These are phyloP conservation scores for Colletotrichum magnum DNA, from an alignment of 2,329 filamentous ascomycete genomes.

Conservation along the genomic window DNA sequence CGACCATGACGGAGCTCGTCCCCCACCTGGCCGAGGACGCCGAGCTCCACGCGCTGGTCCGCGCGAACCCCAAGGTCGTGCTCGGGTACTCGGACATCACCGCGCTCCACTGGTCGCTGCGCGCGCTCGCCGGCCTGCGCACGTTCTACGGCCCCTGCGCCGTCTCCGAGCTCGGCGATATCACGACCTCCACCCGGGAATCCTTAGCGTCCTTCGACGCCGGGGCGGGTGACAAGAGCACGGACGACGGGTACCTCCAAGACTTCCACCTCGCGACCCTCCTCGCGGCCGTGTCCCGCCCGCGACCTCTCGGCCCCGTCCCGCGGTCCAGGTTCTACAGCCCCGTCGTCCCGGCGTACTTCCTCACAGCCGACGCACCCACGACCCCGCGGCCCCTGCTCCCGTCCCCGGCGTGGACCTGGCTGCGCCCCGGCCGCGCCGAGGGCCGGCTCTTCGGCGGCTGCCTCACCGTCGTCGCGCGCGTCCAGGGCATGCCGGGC, in stretches of 20 bases:
- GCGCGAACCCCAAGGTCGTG: slow-evolving; percentile 56
- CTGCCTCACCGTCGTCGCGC: slow-evolving; percentile 57
- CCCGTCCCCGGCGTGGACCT: slow-evolving; percentile 50
- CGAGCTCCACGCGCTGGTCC: slow-evolving; percentile 51
- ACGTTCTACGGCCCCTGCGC: slow-evolving; percentile 60
- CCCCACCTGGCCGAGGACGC: slow-evolving; percentile 54
- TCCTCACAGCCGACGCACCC: slow-evolving; percentile 43
- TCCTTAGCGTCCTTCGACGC: slow-evolving; percentile 16
- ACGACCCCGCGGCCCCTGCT: slow-evolving; percentile 47
- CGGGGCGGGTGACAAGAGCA: not conserved
- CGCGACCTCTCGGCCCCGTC: slow-evolving; percentile 48
- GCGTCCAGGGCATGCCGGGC: slow-evolving; percentile 50
- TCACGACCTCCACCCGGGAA: slow-evolving; percentile 29
- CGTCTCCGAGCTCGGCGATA: slow-evolving; percentile 55
- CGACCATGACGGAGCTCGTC: slow-evolving; percentile 56
- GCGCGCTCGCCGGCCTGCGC: slow-evolving; percentile 54
- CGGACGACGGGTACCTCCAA: slow-evolving; percentile 46
- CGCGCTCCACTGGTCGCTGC: slow-evolving; percentile 58
- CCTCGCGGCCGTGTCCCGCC: slow-evolving; percentile 48
- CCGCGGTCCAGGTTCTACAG: slow-evolving; percentile 50
- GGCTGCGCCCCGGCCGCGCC: slow-evolving; percentile 53
- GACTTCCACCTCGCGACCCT: slow-evolving; percentile 50
- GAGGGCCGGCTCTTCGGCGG: slow-evolving; percentile 61
- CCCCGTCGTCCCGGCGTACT: slow-evolving; percentile 44
- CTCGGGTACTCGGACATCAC: slow-evolving; percentile 60